These are phyloP conservation scores for Ascochyta lentis DNA, from an alignment of 2,329 filamentous ascomycete genomes.

Conservation along the genomic window DNA sequence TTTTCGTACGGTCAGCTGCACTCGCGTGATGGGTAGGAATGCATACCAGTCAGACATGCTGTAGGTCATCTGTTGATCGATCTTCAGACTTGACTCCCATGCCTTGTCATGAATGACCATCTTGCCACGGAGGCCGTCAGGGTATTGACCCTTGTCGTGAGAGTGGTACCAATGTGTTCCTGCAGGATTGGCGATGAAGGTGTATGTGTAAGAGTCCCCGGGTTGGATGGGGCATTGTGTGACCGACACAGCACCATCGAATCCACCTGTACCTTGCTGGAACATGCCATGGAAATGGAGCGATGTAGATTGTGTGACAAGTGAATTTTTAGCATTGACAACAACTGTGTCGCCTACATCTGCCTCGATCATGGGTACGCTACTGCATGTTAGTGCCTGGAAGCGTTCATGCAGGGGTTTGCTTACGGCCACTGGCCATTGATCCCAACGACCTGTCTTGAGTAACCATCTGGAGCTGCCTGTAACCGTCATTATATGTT, in stretches of 20 bases:
- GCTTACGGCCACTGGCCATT: slow-evolving; percentile 71
- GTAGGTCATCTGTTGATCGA: slow-evolving; percentile 64
- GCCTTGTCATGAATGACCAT: slow-evolving; percentile 68
- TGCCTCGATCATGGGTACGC: slow-evolving; percentile 70
- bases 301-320: slow-evolving; percentile 66
- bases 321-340: slow-evolving; percentile 70
- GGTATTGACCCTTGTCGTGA: slow-evolving; percentile 59
- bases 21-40: neutral
- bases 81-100: slow-evolving; percentile 57
- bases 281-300: slow-evolving; percentile 80
- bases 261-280: slow-evolving; percentile 74
- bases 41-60: slow-evolving; percentile 74
- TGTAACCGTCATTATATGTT: neutral
- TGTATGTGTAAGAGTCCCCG: slow-evolving; percentile 68
- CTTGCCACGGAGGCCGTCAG: slow-evolving; percentile 71
- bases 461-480: slow-evolving; percentile 19
- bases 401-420: neutral
- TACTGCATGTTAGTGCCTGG: neutral
- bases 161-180: slow-evolving; percentile 72
- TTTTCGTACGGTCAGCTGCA: neutral
- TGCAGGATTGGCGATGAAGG: slow-evolving; percentile 63
- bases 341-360: slow-evolving; percentile 75
- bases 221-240: slow-evolving; percentile 54
- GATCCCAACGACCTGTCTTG: slow-evolving; percentile 64
- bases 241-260: slow-evolving; percentile 73